phyloP scores from a whole-genome alignment of 2,329 filamentous ascomycete genomes.

The Metarhizium anisopliae region DNA sequence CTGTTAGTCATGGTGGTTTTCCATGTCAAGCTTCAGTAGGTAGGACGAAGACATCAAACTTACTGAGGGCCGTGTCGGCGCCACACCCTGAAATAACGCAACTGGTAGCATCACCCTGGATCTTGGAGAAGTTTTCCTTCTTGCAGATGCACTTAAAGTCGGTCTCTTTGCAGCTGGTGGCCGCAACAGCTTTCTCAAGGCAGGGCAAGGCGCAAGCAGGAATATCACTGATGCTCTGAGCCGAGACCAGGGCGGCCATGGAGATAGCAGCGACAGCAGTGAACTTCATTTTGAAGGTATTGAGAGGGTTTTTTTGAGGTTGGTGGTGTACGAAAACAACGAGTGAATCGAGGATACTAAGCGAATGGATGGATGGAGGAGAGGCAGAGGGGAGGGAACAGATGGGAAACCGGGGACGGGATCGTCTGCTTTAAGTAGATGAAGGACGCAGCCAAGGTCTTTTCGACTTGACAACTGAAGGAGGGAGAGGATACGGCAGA shows the following conservation, averaged over 20 bases:
- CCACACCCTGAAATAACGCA: constrained; percentile 29
- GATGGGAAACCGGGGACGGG: constrained; percentile 9
- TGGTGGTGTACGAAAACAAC: constrained; percentile 14
- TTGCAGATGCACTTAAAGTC: constrained; percentile 27
- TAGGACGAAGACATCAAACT: constrained; percentile 10
- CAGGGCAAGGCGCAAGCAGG: constrained; percentile 30
- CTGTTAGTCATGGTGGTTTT: background rate
- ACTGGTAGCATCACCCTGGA: constrained; percentile 22
- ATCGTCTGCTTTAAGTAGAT: constrained; percentile 21
- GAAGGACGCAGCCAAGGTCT: background rate
- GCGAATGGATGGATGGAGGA: constrained; percentile 19
- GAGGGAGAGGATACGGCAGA: background rate
- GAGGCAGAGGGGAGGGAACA: constrained; percentile 1
- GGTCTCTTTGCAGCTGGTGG: constrained; percentile 21
- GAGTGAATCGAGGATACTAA: constrained; percentile 18
- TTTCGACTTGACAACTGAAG: background rate
- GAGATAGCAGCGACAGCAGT: constrained; percentile 22
- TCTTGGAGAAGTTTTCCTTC: constrained; percentile 16
- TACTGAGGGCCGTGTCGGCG: constrained; percentile 28
- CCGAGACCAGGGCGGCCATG: constrained; percentile 24
- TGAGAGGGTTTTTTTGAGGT: constrained; percentile 4
- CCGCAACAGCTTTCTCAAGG: constrained; percentile 22
- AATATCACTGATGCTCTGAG: constrained; percentile 25
- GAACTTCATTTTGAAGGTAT: constrained; percentile 28
- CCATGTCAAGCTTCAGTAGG: background rate